These are phyloP conservation scores for Stygiomarasmius scandens DNA, from an alignment of 1,284 basidiomycete genomes.

Conservation along the genomic window DNA sequence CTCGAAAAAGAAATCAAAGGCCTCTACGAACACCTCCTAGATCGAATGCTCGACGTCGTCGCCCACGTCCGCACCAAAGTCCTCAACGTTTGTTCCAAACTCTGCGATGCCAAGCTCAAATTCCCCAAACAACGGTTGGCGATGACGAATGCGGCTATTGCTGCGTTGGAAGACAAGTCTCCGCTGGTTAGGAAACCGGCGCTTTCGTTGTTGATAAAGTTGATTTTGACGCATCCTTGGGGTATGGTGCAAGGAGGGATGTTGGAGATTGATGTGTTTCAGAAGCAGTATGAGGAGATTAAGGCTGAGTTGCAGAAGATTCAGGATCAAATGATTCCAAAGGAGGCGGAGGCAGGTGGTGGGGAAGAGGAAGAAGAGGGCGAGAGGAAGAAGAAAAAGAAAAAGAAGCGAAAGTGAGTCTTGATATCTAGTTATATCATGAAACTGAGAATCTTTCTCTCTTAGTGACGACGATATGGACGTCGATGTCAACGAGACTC, in stretches of 20 bases:
- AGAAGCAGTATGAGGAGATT: conserved; percentile 69
- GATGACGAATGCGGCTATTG: conserved; percentile 78
- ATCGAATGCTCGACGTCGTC: conserved; percentile 87
- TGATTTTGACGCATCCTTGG: conserved; percentile 91
- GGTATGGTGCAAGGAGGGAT: conserved; percentile 87
- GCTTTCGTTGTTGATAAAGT: conserved; percentile 74
- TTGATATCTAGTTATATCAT: not conserved
- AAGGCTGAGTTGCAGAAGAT: conserved; percentile 64
- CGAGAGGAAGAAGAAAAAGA: conserved; percentile 35
- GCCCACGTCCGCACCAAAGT: conserved; percentile 93
- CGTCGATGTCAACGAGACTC: conserved; percentile 44
- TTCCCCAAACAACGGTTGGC: conserved; percentile 87
- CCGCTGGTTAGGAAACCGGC: conserved; percentile 87
- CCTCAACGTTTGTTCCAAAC: conserved; percentile 73
- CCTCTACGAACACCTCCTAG: conserved; percentile 84
- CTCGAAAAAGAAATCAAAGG: conserved; percentile 82
- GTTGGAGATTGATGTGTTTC: conserved; percentile 76
- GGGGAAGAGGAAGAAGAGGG: conserved; percentile 25
- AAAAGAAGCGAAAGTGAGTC: conserved; percentile 25
- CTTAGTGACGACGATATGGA: conserved; percentile 56
- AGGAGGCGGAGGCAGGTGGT: conserved; percentile 25
- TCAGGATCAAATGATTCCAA: conserved; percentile 51
- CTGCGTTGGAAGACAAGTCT: conserved; percentile 89
- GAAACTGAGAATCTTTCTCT: not conserved
- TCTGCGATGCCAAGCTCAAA: conserved; percentile 76